Conservation (phyloP, 176 grass and related monocot genomes). For the Eragrostis curvula region DNA sequence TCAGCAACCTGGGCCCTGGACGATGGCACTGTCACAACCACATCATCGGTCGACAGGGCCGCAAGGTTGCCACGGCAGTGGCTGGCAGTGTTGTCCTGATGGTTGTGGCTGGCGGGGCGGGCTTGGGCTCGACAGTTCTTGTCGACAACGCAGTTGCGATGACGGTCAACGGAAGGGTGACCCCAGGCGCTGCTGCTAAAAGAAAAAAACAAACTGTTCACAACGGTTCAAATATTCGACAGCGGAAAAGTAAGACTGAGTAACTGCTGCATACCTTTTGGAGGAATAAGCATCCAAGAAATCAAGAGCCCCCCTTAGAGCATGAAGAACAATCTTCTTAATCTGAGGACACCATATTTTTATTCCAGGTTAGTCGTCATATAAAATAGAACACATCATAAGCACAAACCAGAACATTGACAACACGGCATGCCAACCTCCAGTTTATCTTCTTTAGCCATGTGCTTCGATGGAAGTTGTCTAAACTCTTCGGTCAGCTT, state of each 20-base stretch:
- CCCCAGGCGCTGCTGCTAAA: no score
- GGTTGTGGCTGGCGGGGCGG: no score
- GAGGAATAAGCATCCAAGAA: constrained; percentile 32
- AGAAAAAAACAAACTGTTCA: no score
- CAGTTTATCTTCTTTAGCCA: constrained; percentile 83
- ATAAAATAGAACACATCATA: background rate
- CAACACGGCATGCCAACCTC: constrained; percentile 50
- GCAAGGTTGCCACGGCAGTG: no score
- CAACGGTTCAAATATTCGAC: no score
- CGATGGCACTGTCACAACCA: no score
- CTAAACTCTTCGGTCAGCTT: constrained; percentile 73
- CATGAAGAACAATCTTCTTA: constrained; percentile 75
- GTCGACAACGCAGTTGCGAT: no score
- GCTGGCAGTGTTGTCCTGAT: no score
- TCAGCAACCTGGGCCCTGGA: no score
- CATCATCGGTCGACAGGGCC: no score
- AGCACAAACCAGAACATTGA: background rate
- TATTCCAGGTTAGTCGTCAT: background rate
- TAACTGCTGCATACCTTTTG: constrained; percentile 32
- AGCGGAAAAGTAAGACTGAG: background rate
- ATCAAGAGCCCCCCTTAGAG: constrained; percentile 47
- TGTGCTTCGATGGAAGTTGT: constrained; percentile 66
- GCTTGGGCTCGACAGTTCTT: no score
- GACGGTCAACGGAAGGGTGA: no score
- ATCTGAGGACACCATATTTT: constrained; percentile 41